Evolutionary conservation across 176 grass and related monocot genomes (phyloP).

Genomic region (Bothriochloa decipiens): DNA sequence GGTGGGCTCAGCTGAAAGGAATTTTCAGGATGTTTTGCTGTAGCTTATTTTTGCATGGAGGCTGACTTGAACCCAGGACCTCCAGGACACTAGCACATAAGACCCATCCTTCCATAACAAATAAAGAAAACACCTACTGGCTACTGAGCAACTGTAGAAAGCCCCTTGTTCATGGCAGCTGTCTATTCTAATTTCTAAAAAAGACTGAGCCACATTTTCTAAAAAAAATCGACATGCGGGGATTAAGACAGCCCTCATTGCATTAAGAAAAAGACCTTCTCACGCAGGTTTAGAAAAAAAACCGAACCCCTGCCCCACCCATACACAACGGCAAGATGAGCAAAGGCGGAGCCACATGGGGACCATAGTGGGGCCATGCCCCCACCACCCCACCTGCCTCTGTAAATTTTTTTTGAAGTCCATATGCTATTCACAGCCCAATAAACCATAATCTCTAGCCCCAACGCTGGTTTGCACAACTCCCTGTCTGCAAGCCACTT

Average conservation of each 20-base stretch:
- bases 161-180: not conserved
- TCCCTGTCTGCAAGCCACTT: too few species aligned
- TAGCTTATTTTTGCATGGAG: not conserved
- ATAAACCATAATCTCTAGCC: too few species aligned
- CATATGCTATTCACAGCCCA: too few species aligned
- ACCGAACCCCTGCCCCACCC: too few species aligned
- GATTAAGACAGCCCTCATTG: not conserved
- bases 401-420: too few species aligned
- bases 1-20: not conserved
- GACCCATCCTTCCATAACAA: not conserved
- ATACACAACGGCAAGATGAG: not conserved
- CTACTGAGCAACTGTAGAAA: constrained; percentile 15
- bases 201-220: not conserved
- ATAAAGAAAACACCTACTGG: not conserved
- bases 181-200: constrained; percentile 16
- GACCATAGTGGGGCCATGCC: too few species aligned
- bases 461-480: too few species aligned
- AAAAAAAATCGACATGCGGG: not conserved
- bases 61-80: not conserved
- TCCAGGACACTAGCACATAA: not conserved
- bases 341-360: too few species aligned
- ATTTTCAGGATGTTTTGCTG: not conserved
- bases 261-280: not conserved
- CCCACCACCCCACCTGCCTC: too few species aligned
- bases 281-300: too few species aligned